Conservation (phyloP, 352 stramenopile species). For the Hyaloperonospora brassicae region DNA sequence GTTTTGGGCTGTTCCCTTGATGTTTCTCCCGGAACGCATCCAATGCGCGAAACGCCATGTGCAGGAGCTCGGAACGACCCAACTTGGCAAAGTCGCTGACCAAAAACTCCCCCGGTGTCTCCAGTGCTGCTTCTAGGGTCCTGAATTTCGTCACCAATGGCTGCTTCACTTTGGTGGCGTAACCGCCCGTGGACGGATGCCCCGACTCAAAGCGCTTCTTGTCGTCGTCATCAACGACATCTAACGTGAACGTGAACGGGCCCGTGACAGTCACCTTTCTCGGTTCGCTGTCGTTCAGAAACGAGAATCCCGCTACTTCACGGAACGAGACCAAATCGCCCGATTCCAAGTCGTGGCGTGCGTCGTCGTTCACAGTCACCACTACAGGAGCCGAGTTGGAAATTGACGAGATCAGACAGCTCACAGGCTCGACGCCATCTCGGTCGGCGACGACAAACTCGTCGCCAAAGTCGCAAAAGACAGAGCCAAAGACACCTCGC, state of each 20-base stretch:
- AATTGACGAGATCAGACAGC: constrained; percentile 91
- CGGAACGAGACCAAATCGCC: constrained; percentile 95
- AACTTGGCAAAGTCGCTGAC: constrained; percentile 98
- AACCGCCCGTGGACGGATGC: constrained; percentile 66
- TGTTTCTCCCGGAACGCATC: constrained; percentile 79
- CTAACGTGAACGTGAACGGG: constrained; percentile 96
- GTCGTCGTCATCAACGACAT: constrained; percentile 66
- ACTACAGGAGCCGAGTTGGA: constrained; percentile 73
- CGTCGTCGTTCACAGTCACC: constrained; percentile 97
- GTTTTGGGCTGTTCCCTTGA: constrained; percentile 70
- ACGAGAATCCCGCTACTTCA: constrained; percentile 88
- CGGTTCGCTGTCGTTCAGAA: constrained; percentile 72
- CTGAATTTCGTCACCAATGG: constrained; percentile 91
- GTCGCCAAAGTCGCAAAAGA: constrained; percentile 98
- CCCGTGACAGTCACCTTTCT: constrained; percentile 78
- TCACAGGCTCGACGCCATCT: constrained; percentile 90
- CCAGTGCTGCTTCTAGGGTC: constrained; percentile 77
- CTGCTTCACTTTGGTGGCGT: constrained; percentile 95
- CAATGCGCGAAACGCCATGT: constrained; percentile 86
- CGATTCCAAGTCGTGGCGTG: constrained; percentile 94
- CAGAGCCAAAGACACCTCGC: constrained; percentile 90
- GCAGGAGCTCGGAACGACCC: constrained; percentile 85
- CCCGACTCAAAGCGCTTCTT: constrained; percentile 54
- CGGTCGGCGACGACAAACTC: constrained; percentile 91
- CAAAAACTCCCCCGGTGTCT: constrained; percentile 91